Evolutionary conservation across 176 grass and related monocot genomes (phyloP).

Genomic region (Aegilops tauschii): DNA sequence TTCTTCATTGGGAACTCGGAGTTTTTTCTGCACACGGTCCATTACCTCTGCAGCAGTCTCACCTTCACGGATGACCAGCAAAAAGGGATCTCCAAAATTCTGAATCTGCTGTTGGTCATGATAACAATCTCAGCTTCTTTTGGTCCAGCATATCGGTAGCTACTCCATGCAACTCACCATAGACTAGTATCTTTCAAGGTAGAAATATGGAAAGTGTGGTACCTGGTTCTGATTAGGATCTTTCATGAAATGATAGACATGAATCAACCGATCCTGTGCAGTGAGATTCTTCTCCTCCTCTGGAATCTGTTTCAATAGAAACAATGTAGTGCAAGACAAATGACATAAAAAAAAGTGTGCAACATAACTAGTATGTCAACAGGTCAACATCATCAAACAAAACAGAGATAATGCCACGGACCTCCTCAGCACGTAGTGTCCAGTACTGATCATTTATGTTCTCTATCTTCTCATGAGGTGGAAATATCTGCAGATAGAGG

Average conservation of each 20-base stretch:
- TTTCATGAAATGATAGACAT: slow-evolving; percentile 91
- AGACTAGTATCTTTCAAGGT: neutral
- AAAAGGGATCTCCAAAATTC: slow-evolving; percentile 83
- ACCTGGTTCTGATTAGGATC: slow-evolving; percentile 83
- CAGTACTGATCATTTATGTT: slow-evolving; percentile 96
- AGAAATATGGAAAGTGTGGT: slow-evolving; percentile 14
- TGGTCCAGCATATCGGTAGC: neutral
- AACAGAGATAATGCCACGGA: slow-evolving; percentile 30
- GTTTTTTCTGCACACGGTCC: slow-evolving; percentile 64
- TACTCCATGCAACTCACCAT: neutral
- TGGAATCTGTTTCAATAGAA: slow-evolving; percentile 56
- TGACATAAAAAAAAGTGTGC: neutral
- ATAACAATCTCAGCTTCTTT: slow-evolving; percentile 24
- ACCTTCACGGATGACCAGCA: slow-evolving; percentile 69
- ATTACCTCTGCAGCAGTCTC: slow-evolving; percentile 66
- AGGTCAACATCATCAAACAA: slow-evolving; percentile 3
- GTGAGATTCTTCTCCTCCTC: slow-evolving; percentile 80
- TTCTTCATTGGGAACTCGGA: slow-evolving; percentile 60
- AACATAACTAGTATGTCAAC: neutral
- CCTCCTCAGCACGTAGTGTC: slow-evolving; percentile 82
- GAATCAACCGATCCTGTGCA: slow-evolving; percentile 73
- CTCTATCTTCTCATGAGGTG: slow-evolving; percentile 72
- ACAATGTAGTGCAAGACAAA: slow-evolving; percentile 5
- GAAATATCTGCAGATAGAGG: slow-evolving; percentile 56
- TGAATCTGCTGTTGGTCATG: slow-evolving; percentile 54